Conservation (phyloP, 805 yeast genomes). For the Candida ortonii region DNA sequence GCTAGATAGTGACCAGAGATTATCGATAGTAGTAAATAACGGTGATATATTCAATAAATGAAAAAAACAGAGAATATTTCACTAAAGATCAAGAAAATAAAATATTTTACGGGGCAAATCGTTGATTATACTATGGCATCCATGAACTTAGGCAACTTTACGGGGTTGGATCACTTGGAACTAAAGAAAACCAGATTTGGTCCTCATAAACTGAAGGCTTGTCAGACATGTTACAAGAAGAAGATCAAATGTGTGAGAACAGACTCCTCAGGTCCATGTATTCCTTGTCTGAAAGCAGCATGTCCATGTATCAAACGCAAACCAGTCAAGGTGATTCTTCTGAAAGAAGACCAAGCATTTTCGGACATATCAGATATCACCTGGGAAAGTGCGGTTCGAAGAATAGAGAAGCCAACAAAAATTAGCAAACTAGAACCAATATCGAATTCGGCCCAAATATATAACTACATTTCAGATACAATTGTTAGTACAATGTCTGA, state of each 20-base stretch:
- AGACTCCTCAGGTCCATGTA: slow-evolving; percentile 1
- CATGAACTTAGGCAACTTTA: too few species aligned
- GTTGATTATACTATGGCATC: too few species aligned
- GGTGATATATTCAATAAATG: too few species aligned
- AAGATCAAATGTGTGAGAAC: slow-evolving; percentile 6
- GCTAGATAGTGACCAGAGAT: too few species aligned
- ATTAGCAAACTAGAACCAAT: background rate
- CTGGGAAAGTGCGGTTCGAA: background rate
- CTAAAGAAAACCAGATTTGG: slow-evolving; percentile 6
- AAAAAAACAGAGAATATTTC: too few species aligned
- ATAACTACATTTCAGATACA: slow-evolving; percentile 3
- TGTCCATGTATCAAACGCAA: slow-evolving; percentile 6
- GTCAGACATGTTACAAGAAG: slow-evolving; percentile 6
- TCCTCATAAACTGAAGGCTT: slow-evolving; percentile 9
- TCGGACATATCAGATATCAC: slow-evolving; percentile 2
- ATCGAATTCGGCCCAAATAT: slow-evolving; percentile 8
- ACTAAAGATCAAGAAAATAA: too few species aligned
- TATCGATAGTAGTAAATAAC: too few species aligned
- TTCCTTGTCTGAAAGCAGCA: background rate
- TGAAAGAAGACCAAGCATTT: too few species aligned
- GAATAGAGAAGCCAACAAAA: background rate
- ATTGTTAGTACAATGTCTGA: background rate
- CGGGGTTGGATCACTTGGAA: too few species aligned
- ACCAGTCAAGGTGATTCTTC: too few species aligned
- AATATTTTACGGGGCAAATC: too few species aligned